Percentiles rank a stretch among this genome's conserved stretches.
Evolutionary conservation across 192 early-diverging fungal species (phyloP).

Genomic region (Linnemannia elongata): DNA sequence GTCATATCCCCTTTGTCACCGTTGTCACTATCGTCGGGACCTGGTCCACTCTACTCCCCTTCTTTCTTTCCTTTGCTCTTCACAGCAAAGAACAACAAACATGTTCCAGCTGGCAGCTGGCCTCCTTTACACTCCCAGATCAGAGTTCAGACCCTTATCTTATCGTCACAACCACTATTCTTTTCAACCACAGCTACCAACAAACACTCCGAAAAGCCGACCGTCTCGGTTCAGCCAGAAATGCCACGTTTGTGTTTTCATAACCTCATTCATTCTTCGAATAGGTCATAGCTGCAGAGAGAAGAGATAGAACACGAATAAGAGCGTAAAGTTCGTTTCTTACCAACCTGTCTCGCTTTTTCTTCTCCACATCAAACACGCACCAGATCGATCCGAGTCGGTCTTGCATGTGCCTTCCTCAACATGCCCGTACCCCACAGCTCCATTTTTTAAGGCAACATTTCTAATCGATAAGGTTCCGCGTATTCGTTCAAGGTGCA

Average conservation of each 20-base stretch:
- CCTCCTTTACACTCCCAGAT: background rate
- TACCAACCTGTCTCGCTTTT: background rate
- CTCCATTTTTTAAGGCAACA: background rate
- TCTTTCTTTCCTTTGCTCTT: background rate
- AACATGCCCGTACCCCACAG: background rate
- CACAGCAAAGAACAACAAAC: background rate
- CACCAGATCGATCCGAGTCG: background rate
- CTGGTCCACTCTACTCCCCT: background rate
- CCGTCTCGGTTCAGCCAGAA: conserved; percentile 1
- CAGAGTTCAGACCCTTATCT: conserved; percentile 12
- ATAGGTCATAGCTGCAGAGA: background rate
- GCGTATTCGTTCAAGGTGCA: background rate
- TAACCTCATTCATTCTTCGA: background rate
- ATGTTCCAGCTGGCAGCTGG: background rate
- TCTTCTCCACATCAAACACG: background rate
- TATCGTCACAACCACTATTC: background rate
- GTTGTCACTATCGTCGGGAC: background rate
- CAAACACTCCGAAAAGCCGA: background rate
- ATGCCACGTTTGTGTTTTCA: background rate
- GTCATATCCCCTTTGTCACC: background rate
- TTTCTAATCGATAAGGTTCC: background rate
- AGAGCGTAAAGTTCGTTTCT: background rate
- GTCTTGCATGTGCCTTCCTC: background rate
- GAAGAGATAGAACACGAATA: background rate
- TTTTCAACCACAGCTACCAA: background rate